Percentiles rank a stretch among this genome's conserved stretches.
These are phyloP conservation scores for Solanum sejunctum DNA, from an alignment of 257 asterid genomes.

Conservation along the genomic window DNA sequence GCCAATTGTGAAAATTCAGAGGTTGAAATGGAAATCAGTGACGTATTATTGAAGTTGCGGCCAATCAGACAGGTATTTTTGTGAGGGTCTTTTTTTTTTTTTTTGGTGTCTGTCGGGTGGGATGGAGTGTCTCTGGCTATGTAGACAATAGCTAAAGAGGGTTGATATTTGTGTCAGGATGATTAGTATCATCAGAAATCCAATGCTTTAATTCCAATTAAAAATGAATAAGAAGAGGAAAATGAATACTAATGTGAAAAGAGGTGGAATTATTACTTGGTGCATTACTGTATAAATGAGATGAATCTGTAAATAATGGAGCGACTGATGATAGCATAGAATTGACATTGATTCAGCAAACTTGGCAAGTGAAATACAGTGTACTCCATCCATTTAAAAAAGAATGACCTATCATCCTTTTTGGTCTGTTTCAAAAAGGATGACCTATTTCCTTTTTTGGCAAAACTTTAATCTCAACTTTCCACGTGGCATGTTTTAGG, in stretches of 20 bases:
- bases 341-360: neutral
- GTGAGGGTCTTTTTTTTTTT: neutral
- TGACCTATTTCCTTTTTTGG: too few species aligned
- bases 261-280: neutral
- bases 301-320: neutral
- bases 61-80: constrained; percentile 84
- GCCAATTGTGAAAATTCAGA: constrained; percentile 43
- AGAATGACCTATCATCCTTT: too few species aligned
- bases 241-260: neutral
- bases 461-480: too few species aligned
- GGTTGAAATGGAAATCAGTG: constrained; percentile 67
- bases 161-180: neutral
- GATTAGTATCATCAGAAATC: neutral
- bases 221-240: neutral
- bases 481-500: too few species aligned
- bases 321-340: neutral
- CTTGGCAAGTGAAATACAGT: neutral
- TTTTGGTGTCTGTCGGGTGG: neutral
- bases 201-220: neutral
- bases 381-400: neutral
- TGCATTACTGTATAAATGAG: neutral
- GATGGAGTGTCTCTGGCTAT: neutral
- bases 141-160: neutral
- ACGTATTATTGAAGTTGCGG: constrained; percentile 61
- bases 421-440: too few species aligned